These are phyloP conservation scores for Racocetra persica DNA, from an alignment of 371 early-diverging fungal species.

Conservation along the genomic window DNA sequence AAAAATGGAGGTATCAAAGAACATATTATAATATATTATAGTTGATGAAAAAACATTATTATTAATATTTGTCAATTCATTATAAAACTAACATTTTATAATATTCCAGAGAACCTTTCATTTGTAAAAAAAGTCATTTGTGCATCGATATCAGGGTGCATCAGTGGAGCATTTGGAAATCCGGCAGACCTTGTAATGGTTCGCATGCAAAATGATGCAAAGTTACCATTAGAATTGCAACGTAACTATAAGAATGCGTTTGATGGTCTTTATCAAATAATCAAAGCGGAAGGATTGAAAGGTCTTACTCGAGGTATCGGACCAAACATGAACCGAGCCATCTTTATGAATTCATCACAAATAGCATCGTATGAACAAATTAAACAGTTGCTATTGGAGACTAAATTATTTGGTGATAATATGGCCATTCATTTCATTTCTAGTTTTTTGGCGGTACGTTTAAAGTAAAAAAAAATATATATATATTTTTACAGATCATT, in stretches of 20 bases:
- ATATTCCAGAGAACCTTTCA: conserved; percentile 55
- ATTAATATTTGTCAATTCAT: no score
- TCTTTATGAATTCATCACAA: conserved; percentile 82
- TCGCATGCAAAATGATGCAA: conserved; percentile 86
- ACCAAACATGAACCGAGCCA: conserved; percentile 78
- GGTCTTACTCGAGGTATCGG: conserved; percentile 77
- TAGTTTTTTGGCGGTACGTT: conserved; percentile 77
- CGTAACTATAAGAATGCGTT: conserved; percentile 81
- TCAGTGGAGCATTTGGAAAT: conserved; percentile 83
- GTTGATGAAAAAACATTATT: no score
- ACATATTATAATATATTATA: no score
- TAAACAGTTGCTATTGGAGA: conserved; percentile 67
- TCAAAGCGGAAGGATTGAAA: conserved; percentile 68
- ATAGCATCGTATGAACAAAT: conserved; percentile 77
- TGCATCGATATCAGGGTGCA: conserved; percentile 73
- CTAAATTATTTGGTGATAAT: conserved; percentile 69
- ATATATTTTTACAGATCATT: background rate
- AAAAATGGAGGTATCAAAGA: conserved; percentile 62
- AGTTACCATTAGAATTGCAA: conserved; percentile 66
- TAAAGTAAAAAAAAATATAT: background rate
- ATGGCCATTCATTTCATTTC: conserved; percentile 75
- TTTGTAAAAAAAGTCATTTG: conserved; percentile 67
- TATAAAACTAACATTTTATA: no score
- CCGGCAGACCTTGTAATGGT: conserved; percentile 89
- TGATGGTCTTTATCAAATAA: conserved; percentile 75